phyloP scores from a whole-genome alignment of 1,284 basidiomycete genomes.

The Trichosporon sp. region DNA sequence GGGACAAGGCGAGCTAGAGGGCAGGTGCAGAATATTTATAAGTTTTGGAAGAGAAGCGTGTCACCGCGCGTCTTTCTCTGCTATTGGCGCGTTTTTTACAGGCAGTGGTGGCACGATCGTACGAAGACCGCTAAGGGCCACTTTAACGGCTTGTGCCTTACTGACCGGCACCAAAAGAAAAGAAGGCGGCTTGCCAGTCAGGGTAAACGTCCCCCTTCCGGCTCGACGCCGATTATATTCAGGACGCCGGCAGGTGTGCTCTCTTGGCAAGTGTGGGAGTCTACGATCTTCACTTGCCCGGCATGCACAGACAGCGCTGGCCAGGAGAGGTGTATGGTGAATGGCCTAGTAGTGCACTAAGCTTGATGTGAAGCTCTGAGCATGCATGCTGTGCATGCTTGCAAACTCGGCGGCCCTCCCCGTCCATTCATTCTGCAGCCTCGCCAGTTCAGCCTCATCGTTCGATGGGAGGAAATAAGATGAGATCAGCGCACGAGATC shows the following conservation, averaged over 20 bases:
- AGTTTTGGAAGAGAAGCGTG: not conserved
- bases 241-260: not conserved
- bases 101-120: conserved; percentile 5
- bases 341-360: too few relatives aligned
- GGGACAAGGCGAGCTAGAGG: not conserved
- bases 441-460: too few relatives aligned
- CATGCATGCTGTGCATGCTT: too few relatives aligned
- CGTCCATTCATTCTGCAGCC: too few relatives aligned
- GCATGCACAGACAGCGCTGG: too few relatives aligned
- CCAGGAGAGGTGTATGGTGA: too few relatives aligned
- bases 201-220: not conserved
- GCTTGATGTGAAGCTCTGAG: too few relatives aligned
- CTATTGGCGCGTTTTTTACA: conserved; percentile 4
- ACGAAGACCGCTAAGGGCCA: conserved; percentile 4
- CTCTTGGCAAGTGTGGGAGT: too few relatives aligned
- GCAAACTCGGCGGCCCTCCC: too few relatives aligned
- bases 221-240: not conserved
- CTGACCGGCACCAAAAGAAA: not conserved
- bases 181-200: not conserved
- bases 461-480: too few relatives aligned
- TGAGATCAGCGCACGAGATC: too few relatives aligned
- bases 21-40: not conserved
- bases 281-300: too few relatives aligned
- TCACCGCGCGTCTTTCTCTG: not conserved
- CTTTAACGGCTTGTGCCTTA: not conserved